Evolutionary conservation across 495 filamentous ascomycete species (phyloP).

Genomic region (Lepraria neglecta): DNA sequence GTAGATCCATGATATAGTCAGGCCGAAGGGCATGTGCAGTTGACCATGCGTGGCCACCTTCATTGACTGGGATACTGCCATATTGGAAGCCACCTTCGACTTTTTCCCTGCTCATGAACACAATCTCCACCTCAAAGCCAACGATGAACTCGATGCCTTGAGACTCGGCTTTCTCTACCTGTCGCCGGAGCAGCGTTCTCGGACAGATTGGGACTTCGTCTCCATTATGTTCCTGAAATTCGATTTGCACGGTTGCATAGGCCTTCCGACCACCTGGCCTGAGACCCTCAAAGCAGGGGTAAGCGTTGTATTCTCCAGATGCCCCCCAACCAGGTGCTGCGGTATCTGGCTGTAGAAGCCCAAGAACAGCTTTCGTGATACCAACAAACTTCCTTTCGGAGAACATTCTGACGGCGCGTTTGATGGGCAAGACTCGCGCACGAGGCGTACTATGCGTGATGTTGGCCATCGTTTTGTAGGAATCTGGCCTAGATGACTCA

Average conservation of each 20-base stretch:
- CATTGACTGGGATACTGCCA: slow-evolving; percentile 24
- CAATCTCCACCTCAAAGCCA: slow-evolving; percentile 81
- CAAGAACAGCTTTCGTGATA: slow-evolving; percentile 49
- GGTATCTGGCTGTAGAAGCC: slow-evolving; percentile 54
- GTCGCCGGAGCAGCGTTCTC: slow-evolving; percentile 47
- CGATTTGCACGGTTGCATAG: slow-evolving; percentile 55
- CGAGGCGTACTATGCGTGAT: slow-evolving; percentile 43
- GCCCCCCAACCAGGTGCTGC: slow-evolving; percentile 38
- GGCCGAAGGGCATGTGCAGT: slow-evolving; percentile 49
- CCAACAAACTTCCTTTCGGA: slow-evolving; percentile 47
- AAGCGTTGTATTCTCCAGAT: slow-evolving; percentile 54
- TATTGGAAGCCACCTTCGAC: slow-evolving; percentile 22
- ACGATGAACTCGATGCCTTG: slow-evolving; percentile 50
- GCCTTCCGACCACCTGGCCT: slow-evolving; percentile 47
- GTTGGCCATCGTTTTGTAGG: background rate
- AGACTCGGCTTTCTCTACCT: slow-evolving; percentile 42
- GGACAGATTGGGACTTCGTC: slow-evolving; percentile 47
- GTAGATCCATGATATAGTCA: slow-evolving; percentile 48
- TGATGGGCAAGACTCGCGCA: slow-evolving; percentile 63
- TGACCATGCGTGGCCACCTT: slow-evolving; percentile 55
- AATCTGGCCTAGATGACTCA: background rate
- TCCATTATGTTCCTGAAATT: slow-evolving; percentile 46
- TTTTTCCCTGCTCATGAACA: slow-evolving; percentile 49
- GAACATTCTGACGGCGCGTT: slow-evolving; percentile 55
- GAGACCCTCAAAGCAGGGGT: slow-evolving; percentile 55